phyloP scores from a whole-genome alignment of 2,329 filamentous ascomycete genomes.

The Alternaria conjuncta region DNA sequence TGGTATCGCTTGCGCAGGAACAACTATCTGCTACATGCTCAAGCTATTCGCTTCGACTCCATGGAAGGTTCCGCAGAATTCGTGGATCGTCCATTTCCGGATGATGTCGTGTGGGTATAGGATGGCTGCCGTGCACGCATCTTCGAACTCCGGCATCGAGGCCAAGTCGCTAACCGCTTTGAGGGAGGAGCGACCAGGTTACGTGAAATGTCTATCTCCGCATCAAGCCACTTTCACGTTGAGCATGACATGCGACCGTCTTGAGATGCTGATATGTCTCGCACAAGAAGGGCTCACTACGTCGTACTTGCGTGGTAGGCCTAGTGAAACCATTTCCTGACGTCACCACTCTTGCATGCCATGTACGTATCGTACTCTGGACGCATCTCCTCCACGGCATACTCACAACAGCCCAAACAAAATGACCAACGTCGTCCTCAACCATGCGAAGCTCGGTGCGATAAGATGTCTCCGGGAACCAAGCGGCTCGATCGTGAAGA shows the following conservation, averaged over 20 bases:
- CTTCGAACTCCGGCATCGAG: neutral
- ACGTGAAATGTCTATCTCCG: neutral
- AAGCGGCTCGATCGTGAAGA: slow-evolving; percentile 5
- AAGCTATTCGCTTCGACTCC: neutral
- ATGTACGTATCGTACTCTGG: neutral
- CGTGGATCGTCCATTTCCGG: neutral
- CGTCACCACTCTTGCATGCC: slow-evolving; percentile 3
- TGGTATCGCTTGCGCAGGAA: neutral
- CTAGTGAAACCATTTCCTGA: neutral
- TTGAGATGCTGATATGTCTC: neutral
- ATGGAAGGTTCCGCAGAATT: neutral
- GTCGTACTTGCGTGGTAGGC: neutral
- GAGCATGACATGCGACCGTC: neutral
- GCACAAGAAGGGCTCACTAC: neutral
- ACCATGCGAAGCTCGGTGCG: slow-evolving; percentile 13
- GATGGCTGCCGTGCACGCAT: neutral
- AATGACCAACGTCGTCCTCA: slow-evolving; percentile 11
- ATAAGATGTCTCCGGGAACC: slow-evolving; percentile 13
- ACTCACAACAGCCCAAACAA: neutral
- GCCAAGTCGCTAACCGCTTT: neutral
- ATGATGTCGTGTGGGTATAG: neutral
- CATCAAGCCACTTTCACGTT: neutral
- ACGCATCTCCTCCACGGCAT: neutral
- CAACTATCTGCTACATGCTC: neutral
- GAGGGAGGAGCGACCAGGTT: neutral